Evolutionary conservation across 2,329 filamentous ascomycete genomes (phyloP).

Genomic region (Pyricularia pennisetigena): DNA sequence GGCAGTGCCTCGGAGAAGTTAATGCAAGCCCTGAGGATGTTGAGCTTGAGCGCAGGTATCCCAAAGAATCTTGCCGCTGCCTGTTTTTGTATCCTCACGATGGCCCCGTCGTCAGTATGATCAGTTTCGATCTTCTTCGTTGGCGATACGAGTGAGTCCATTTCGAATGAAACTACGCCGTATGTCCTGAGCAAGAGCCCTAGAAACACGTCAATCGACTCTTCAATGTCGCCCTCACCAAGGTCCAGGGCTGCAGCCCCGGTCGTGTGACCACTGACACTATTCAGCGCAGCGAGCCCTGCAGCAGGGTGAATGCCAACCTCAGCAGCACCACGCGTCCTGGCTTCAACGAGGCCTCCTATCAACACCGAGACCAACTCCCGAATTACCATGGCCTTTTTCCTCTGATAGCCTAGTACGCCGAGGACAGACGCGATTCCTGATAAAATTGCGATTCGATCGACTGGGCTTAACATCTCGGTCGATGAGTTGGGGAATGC

Average conservation of each 20-base stretch:
- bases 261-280: constrained; percentile 38
- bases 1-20: constrained; percentile 90
- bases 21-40: constrained; percentile 81
- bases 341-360: constrained; percentile 76
- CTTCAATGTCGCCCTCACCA: constrained; percentile 54
- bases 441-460: constrained; percentile 69
- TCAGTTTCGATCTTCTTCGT: constrained; percentile 15
- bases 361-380: constrained; percentile 79
- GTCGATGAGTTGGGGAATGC: constrained; percentile 60
- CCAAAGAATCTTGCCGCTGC: constrained; percentile 59
- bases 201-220: constrained; percentile 55
- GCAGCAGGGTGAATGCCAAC: constrained; percentile 92
- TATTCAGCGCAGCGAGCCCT: constrained; percentile 64
- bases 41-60: constrained; percentile 69
- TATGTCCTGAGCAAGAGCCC: constrained; percentile 53
- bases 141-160: constrained; percentile 15
- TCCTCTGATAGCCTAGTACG: constrained; percentile 68
- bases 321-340: constrained; percentile 89
- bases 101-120: constrained; percentile 41
- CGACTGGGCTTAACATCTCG: constrained; percentile 60
- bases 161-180: constrained; percentile 47
- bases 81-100: constrained; percentile 50
- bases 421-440: constrained; percentile 84
- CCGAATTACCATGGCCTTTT: constrained; percentile 82
- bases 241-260: constrained; percentile 49